Evolutionary conservation across 768 basidiomycete species (phyloP).

Genomic region (Leccinum arenicola): DNA sequence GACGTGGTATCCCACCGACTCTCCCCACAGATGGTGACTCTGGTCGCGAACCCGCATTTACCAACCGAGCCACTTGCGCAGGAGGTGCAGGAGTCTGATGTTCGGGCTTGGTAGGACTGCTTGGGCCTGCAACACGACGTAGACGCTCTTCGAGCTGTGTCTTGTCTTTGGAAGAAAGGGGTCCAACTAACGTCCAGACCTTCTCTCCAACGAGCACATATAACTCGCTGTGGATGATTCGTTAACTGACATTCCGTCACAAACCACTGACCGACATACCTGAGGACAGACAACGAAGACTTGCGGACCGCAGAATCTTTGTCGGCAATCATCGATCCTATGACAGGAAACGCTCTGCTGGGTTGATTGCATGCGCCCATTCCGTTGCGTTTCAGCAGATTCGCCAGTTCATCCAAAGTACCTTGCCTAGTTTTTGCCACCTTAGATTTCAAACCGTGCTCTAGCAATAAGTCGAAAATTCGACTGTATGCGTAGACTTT

Average conservation of each 20-base stretch:
- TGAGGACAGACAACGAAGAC: slow-evolving; percentile 77
- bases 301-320: slow-evolving; percentile 88
- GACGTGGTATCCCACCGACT: slow-evolving; percentile 43
- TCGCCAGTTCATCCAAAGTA: slow-evolving; percentile 76
- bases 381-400: slow-evolving; percentile 77
- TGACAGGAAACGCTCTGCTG: slow-evolving; percentile 69
- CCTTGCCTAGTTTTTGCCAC: slow-evolving; percentile 91
- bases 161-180: slow-evolving; percentile 80
- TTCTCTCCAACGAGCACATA: slow-evolving; percentile 84
- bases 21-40: slow-evolving; percentile 46
- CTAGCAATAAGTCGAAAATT: slow-evolving; percentile 82
- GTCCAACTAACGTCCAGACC: slow-evolving; percentile 76
- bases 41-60: slow-evolving; percentile 43
- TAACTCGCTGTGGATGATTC: slow-evolving; percentile 54
- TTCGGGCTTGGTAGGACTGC: slow-evolving; percentile 38
- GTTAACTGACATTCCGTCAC: slow-evolving; percentile 7
- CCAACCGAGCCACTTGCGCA: slow-evolving; percentile 55
- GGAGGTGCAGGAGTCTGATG: slow-evolving; percentile 43
- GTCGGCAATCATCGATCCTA: slow-evolving; percentile 81
- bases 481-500: slow-evolving; percentile 93
- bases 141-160: slow-evolving; percentile 90
- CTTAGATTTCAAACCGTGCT: slow-evolving; percentile 86
- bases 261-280: slow-evolving; percentile 46
- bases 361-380: slow-evolving; percentile 76
- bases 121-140: slow-evolving; percentile 73